Evolutionary conservation across 495 filamentous ascomycete species (phyloP).

Genomic region (Sporormia fimetaria): DNA sequence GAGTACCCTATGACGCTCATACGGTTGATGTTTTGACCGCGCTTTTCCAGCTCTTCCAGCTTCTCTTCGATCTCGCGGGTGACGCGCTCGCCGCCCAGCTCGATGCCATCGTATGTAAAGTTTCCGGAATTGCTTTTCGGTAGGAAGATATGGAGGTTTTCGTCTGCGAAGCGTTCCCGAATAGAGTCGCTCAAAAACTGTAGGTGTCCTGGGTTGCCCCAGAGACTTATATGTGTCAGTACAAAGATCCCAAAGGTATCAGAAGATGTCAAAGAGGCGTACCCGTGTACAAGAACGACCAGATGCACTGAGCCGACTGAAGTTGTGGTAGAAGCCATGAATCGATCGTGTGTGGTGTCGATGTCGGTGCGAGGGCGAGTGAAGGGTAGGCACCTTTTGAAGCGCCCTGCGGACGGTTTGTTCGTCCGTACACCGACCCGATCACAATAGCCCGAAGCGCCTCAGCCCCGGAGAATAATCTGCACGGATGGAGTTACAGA

Average conservation of each 20-base stretch:
- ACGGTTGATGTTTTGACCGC: conserved; percentile 63
- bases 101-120: conserved; percentile 92
- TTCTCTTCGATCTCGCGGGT: conserved; percentile 79
- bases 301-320: conserved; percentile 52
- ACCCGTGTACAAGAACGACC: conserved; percentile 94
- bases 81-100: conserved; percentile 79
- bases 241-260: background rate
- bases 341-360: background rate
- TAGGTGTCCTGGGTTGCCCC: conserved; percentile 86
- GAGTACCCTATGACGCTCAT: conserved; percentile 84
- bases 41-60: conserved; percentile 49
- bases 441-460: too few species aligned
- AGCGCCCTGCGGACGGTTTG: too few species aligned
- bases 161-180: conserved; percentile 50
- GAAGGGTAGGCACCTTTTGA: too few species aligned
- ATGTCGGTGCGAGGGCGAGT: background rate
- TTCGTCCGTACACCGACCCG: too few species aligned
- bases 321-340: background rate
- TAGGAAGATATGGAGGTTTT: conserved; percentile 59
- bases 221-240: conserved; percentile 42
- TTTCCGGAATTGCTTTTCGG: conserved; percentile 69
- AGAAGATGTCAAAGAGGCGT: conserved; percentile 27
- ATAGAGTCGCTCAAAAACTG: conserved; percentile 57
- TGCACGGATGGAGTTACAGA: too few species aligned
- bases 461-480: too few species aligned